Evolutionary conservation across 2,329 filamentous ascomycete genomes (phyloP).

Genomic region (Colletotrichum viniferum): DNA sequence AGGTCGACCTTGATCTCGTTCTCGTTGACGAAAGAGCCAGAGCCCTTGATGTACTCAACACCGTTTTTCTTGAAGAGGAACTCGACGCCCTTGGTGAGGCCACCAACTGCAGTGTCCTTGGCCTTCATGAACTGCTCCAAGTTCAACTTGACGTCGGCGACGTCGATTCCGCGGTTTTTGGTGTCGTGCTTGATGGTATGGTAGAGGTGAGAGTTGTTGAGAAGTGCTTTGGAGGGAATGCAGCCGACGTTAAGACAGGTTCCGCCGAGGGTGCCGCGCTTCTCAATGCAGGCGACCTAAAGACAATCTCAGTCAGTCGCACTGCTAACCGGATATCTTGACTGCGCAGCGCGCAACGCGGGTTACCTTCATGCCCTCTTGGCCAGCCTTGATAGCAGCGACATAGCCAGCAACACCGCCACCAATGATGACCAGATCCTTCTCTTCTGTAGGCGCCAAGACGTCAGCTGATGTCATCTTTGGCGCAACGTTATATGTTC

Average conservation of each 20-base stretch:
- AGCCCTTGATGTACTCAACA: conserved; percentile 96
- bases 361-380: conserved; percentile 91
- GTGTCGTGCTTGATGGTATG: conserved; percentile 97
- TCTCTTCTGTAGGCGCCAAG: conserved; percentile 71
- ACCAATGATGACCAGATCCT: conserved; percentile 96
- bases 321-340: background rate
- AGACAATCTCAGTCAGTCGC: background rate
- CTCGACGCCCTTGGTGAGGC: conserved; percentile 96
- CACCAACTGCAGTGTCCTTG: conserved; percentile 87
- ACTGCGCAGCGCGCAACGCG: background rate
- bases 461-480: conserved; percentile 22
- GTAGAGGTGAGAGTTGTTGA: conserved; percentile 99
- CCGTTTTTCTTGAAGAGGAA: conserved; percentile 99
- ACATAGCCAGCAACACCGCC: conserved; percentile 99
- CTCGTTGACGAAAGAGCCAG: conserved; percentile 84
- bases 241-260: conserved; percentile 99
- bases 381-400: conserved; percentile 97
- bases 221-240: conserved; percentile 98
- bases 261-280: conserved; percentile 91
- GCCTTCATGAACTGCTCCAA: conserved; percentile 96
- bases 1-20: conserved; percentile 91
- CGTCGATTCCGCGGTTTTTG: conserved; percentile 96
- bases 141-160: conserved; percentile 96
- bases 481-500: background rate
- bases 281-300: conserved; percentile 96